Evolutionary conservation across 192 early-diverging fungal species (phyloP).

Genomic region (Radiomyces spectabilis): DNA sequence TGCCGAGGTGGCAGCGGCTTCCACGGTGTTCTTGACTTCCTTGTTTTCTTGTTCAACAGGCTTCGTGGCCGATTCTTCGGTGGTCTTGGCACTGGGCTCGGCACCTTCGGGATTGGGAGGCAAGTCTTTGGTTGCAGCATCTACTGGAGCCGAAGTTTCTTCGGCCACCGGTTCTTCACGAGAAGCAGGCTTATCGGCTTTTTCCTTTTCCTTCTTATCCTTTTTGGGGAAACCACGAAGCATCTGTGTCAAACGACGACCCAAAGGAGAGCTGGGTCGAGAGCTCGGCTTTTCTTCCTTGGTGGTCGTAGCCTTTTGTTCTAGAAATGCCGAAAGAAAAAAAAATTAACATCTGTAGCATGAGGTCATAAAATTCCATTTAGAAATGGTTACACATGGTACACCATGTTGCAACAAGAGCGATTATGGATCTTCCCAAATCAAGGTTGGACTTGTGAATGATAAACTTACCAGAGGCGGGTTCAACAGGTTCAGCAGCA

Average conservation of each 20-base stretch:
- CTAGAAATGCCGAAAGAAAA: neutral
- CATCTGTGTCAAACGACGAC: slow-evolving; percentile 23
- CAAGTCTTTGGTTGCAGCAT: too few species aligned
- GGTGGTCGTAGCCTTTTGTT: neutral
- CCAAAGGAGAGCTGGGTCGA: slow-evolving; percentile 17
- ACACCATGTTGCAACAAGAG: too few species aligned
- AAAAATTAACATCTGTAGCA: neutral
- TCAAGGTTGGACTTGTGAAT: too few species aligned
- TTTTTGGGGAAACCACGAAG: slow-evolving; percentile 11
- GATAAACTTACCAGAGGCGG: neutral
- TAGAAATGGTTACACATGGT: too few species aligned
- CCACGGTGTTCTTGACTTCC: neutral
- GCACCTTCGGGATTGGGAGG: too few species aligned
- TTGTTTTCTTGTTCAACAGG: slow-evolving; percentile 5
- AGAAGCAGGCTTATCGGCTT: neutral
- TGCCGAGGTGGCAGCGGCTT: neutral
- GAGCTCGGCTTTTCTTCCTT: slow-evolving; percentile 14
- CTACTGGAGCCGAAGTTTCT: neutral
- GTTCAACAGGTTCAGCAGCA: slow-evolving; percentile 3
- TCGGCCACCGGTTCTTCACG: neutral
- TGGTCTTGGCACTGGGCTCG: too few species aligned
- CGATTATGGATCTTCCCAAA: too few species aligned
- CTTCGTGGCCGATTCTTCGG: too few species aligned
- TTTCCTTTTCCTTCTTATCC: slow-evolving; percentile 2
- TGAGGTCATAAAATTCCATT: neutral